Base-by-base conservation (phyloP, 805 yeast species). In the Kodamaea fukazawae region DNA sequence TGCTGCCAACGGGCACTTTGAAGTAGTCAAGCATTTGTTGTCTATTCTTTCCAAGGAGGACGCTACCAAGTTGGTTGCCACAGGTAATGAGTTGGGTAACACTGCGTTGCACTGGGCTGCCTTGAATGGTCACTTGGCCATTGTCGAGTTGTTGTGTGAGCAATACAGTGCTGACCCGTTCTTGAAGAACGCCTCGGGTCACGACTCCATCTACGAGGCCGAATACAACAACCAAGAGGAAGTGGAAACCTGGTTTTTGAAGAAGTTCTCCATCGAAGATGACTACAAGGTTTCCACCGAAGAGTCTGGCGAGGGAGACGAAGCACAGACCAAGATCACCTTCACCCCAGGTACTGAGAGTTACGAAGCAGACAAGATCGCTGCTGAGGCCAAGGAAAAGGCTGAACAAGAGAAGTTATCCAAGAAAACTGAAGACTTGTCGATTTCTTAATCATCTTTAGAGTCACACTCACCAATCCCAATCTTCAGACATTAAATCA, bases 71-170 rank as follows among this genome's bases (percentile, higher is more conserved):
- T 52, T 65, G 41, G 70, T 63, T 10, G 45, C 57, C 17, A 50
- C 49, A 12, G 44, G 68, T 40, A 93, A 93, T 57, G 84, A 78
- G 36, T 78, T 84, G 14, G 99, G 98, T 2, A 93, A 93, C 60
- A 90, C 99, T 0, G 85, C 98, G 1, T 70, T 93, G 47, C 98
- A 93, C 60, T 93, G 99, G 99, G 97, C 98, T 0, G 76, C 95
- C 0, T 76, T 80, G 48, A 89, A 86, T 53, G 98, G 97, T 1
- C 89, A 89, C 52, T 60, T 87, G 42, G 81, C 76, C 2, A 67
- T 83, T 7, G 91, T 87, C 14, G 64, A 83, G 57, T 52, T 77
- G 9, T 66, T 93, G 32, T 81, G 91, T 60, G 91, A 85, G 14
- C 73, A 78, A 42, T 85, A 77, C 50, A 74, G 75, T 4, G 95